Conservation (phyloP, 257 asterid genomes). For the Buddleja alternifolia region DNA sequence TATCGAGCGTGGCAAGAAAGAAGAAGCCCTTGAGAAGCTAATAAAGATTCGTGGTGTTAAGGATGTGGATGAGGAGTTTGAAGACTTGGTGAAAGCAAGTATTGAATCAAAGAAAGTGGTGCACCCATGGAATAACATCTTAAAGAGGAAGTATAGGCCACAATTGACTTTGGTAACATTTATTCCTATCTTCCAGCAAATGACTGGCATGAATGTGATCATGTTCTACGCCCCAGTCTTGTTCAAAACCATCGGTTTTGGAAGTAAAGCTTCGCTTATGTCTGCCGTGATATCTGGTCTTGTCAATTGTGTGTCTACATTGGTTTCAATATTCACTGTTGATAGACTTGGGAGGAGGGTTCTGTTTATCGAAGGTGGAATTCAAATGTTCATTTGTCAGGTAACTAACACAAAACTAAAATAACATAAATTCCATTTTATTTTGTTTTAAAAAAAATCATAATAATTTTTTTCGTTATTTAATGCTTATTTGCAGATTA, state of each 20-base stretch:
- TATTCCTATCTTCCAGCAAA: constrained; percentile 67
- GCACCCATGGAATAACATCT: constrained; percentile 46
- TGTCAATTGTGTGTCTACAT: constrained; percentile 46
- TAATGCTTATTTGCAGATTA: constrained; percentile 18
- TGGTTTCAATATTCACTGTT: constrained; percentile 46
- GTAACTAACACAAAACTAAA: neutral
- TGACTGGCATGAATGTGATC: constrained; percentile 69
- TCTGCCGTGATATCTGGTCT: constrained; percentile 55
- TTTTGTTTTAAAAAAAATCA: no score
- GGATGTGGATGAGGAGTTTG: constrained; percentile 53
- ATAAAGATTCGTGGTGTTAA: constrained; percentile 48
- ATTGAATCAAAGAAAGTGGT: constrained; percentile 42
- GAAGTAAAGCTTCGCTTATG: constrained; percentile 41
- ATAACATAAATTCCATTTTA: no score
- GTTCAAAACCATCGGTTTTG: constrained; percentile 58
- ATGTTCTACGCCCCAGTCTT: constrained; percentile 67
- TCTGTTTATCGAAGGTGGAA: constrained; percentile 32
- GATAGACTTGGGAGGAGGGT: constrained; percentile 46
- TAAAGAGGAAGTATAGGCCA: constrained; percentile 52
- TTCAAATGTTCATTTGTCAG: constrained; percentile 38
- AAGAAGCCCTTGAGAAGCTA: constrained; percentile 40
- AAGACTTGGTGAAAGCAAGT: constrained; percentile 56
- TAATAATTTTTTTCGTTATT: no score
- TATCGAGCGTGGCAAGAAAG: constrained; percentile 48
- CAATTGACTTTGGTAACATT: constrained; percentile 39